Evolutionary conservation across 139 green algal species (phyloP).

Genomic region (Astrephomene gubernaculifera): DNA sequence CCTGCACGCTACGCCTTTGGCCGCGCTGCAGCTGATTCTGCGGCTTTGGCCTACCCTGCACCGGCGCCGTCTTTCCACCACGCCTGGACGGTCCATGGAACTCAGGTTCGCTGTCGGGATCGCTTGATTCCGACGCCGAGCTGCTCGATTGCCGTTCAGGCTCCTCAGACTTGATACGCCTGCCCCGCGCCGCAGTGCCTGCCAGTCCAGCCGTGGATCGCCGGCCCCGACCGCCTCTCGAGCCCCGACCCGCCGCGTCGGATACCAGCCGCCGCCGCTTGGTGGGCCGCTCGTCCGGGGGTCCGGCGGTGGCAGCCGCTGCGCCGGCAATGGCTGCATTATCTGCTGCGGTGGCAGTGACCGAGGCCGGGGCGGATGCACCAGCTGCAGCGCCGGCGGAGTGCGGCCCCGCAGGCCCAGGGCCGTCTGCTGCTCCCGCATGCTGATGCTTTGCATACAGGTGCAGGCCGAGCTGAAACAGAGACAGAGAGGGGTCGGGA

Average conservation of each 20-base stretch:
- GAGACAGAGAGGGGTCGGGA: not conserved
- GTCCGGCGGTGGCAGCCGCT: not conserved
- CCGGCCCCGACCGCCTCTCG: too few species aligned
- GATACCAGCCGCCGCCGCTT: not conserved
- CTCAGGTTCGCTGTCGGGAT: too few species aligned
- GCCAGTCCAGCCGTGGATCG: too few species aligned
- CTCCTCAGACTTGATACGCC: not conserved
- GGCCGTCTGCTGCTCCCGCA: too few species aligned
- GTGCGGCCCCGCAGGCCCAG: too few species aligned
- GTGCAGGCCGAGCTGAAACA: constrained; percentile 5
- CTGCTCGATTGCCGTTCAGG: not conserved
- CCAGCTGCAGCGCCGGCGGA: not conserved
- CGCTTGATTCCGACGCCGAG: not conserved
- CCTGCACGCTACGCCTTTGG: too few species aligned
- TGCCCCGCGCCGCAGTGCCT: not conserved
- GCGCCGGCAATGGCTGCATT: not conserved
- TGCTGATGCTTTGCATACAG: not conserved
- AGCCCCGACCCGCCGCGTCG: not conserved
- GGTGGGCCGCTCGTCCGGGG: not conserved
- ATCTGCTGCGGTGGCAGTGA: not conserved
- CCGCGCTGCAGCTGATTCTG: too few species aligned
- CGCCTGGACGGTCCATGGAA: too few species aligned
- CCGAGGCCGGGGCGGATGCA: not conserved
- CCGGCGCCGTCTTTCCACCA: too few species aligned
- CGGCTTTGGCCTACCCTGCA: too few species aligned